A percentile compares a stretch with the other conserved stretches of the same genome.
Conservation (phyloP, 2,329 filamentous ascomycete genomes). For the Gnomoniopsis smithogilvyi region DNA sequence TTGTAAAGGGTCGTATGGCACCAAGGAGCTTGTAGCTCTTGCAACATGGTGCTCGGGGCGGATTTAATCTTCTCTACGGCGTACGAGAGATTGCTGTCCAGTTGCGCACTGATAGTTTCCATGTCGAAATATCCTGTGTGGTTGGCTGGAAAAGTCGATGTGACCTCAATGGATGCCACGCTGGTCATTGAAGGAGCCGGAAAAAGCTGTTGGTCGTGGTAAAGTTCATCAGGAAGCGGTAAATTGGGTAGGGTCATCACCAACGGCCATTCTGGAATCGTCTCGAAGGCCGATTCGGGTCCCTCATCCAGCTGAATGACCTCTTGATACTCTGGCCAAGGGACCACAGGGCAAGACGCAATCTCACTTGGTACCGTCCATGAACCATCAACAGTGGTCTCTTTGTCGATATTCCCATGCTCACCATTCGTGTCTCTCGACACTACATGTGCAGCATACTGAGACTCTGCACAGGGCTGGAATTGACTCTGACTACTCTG, state of each 20-base stretch:
- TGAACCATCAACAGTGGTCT: not conserved
- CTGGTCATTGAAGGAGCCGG: not conserved
- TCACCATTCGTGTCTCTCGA: not conserved
- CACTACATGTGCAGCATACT: not conserved
- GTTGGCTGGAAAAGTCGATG: not conserved
- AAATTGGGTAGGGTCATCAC: too few relatives aligned
- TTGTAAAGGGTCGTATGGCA: slow-evolving; percentile 48
- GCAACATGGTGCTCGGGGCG: slow-evolving; percentile 45
- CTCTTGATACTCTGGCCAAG: not conserved
- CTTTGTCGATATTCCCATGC: not conserved
- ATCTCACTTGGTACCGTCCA: not conserved
- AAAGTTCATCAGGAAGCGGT: not conserved
- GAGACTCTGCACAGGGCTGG: not conserved
- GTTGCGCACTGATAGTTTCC: not conserved
- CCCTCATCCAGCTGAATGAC: too few relatives aligned
- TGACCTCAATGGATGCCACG: not conserved
- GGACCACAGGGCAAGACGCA: not conserved
- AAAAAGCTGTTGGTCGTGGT: too few relatives aligned
- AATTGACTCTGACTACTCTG: not conserved
- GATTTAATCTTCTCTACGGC: slow-evolving; percentile 48
- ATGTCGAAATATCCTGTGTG: not conserved
- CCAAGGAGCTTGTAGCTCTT: slow-evolving; percentile 50
- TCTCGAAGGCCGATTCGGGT: not conserved
- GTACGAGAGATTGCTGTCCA: slow-evolving; percentile 11
- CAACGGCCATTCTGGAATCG: not conserved